A percentile compares a stretch with the other conserved stretches of the same genome.
phyloP scores from a whole-genome alignment of 192 early-diverging fungal genomes.

The Gonapodya sp. region DNA sequence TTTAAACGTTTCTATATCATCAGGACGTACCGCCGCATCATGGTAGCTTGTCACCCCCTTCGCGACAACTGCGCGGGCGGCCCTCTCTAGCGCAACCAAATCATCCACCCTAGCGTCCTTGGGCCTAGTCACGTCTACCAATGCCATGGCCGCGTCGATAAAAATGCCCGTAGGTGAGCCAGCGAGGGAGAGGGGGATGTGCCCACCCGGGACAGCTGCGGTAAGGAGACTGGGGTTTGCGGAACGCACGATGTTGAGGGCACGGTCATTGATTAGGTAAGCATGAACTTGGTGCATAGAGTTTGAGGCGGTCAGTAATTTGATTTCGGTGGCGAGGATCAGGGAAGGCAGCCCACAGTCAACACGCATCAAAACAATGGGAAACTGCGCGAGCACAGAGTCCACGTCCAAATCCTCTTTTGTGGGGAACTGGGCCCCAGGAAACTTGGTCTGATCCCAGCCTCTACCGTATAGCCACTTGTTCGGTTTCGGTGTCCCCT shows the following conservation, averaged over 20 bases:
- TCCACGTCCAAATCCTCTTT: slow-evolving; percentile 32
- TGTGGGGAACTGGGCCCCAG: slow-evolving; percentile 25
- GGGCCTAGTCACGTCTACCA: slow-evolving; percentile 21
- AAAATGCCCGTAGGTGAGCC: slow-evolving; percentile 36
- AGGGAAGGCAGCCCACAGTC: slow-evolving; percentile 18
- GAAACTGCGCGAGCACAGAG: slow-evolving; percentile 22
- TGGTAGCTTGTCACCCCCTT: slow-evolving; percentile 45
- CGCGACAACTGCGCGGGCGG: slow-evolving; percentile 22
- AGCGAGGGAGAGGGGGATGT: slow-evolving; percentile 19
- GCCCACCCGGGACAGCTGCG: slow-evolving; percentile 18
- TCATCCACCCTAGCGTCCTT: slow-evolving; percentile 8
- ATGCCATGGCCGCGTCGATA: slow-evolving; percentile 41
- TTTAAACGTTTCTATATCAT: slow-evolving; percentile 28
- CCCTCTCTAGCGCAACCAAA: slow-evolving; percentile 21
- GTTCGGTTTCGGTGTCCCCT: neutral
- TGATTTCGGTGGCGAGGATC: no score
- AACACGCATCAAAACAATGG: slow-evolving; percentile 31
- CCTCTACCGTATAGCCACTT: slow-evolving; percentile 37
- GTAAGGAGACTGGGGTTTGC: neutral
- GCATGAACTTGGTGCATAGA: slow-evolving; percentile 15
- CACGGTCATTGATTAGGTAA: slow-evolving; percentile 4
- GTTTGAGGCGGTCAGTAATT: no score
- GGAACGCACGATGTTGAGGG: neutral
- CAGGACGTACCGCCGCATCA: slow-evolving; percentile 33
- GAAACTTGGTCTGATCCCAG: slow-evolving; percentile 44